A percentile compares a stretch with the other conserved stretches of the same genome.
Evolutionary conservation across 495 filamentous ascomycete species (phyloP).

Genomic region (Hypoxylon cercidicola): DNA sequence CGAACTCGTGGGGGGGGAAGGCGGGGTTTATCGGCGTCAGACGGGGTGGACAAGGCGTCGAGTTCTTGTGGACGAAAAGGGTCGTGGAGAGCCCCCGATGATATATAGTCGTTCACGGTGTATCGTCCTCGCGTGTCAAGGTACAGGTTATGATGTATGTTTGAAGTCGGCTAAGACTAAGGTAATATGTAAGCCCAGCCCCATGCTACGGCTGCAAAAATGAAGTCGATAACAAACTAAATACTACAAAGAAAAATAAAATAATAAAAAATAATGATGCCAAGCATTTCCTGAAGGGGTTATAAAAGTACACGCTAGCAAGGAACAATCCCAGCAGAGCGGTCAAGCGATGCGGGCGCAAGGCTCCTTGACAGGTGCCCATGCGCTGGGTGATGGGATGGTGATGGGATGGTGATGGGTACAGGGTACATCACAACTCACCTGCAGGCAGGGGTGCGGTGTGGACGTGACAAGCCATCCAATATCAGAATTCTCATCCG

Average conservation of each 20-base stretch:
- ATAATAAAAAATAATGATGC: conserved; percentile 25
- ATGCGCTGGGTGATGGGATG: not conserved
- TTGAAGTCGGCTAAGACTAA: not conserved
- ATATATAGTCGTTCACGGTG: conserved; percentile 25
- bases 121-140: conserved; percentile 25
- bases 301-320: conserved; percentile 27
- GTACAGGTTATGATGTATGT: conserved; percentile 17
- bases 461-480: conserved; percentile 9
- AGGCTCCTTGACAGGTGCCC: conserved; percentile 25
- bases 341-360: conserved; percentile 42
- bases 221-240: conserved; percentile 18
- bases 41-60: conserved; percentile 23
- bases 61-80: conserved; percentile 38
- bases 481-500: conserved; percentile 3
- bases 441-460: conserved; percentile 28
- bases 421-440: conserved; percentile 16
- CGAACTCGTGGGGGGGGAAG: conserved; percentile 33
- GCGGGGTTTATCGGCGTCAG: conserved; percentile 22
- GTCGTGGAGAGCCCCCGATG: conserved; percentile 1
- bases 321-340: conserved; percentile 34
- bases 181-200: conserved; percentile 35
- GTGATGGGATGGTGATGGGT: no score
- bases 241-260: conserved; percentile 14
- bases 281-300: conserved; percentile 25
- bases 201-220: conserved; percentile 18